phyloP scores from a whole-genome alignment of 441 rosid genomes.

The Gossypium schwendimanii region DNA sequence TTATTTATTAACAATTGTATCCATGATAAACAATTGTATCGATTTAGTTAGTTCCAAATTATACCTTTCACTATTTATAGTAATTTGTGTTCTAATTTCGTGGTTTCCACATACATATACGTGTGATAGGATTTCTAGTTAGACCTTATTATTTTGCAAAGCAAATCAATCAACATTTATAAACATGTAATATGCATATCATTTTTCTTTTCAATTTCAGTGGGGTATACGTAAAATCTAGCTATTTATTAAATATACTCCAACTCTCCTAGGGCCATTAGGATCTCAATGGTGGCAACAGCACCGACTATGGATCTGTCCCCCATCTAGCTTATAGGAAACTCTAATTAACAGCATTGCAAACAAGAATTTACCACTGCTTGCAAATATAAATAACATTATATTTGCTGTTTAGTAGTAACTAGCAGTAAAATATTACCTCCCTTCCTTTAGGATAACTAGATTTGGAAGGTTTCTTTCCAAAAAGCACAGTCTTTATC shows the following conservation, averaged over 20 bases:
- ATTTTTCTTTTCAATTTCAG: neutral
- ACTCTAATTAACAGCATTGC: neutral
- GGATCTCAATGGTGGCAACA: conserved; percentile 1
- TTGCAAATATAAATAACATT: neutral
- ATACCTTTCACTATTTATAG: no score
- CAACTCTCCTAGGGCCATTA: neutral
- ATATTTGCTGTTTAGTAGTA: neutral
- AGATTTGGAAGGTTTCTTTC: conserved; percentile 72
- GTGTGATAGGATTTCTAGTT: neutral
- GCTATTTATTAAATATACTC: neutral
- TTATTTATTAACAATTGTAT: no score
- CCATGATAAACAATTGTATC: no score
- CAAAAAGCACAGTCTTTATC: conserved; percentile 68
- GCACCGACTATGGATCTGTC: neutral
- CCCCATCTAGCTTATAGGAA: neutral
- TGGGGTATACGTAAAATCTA: neutral
- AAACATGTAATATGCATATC: neutral
- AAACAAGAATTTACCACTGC: neutral
- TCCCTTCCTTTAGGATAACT: conserved; percentile 46
- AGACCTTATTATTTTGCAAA: neutral
- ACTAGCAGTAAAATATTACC: conserved; percentile 27
- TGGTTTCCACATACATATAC: no score
- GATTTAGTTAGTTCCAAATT: no score
- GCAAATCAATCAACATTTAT: neutral
- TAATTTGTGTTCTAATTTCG: no score